Evolutionary conservation across 768 basidiomycete genomes (phyloP).

Genomic region (Tephrocybe sp.): DNA sequence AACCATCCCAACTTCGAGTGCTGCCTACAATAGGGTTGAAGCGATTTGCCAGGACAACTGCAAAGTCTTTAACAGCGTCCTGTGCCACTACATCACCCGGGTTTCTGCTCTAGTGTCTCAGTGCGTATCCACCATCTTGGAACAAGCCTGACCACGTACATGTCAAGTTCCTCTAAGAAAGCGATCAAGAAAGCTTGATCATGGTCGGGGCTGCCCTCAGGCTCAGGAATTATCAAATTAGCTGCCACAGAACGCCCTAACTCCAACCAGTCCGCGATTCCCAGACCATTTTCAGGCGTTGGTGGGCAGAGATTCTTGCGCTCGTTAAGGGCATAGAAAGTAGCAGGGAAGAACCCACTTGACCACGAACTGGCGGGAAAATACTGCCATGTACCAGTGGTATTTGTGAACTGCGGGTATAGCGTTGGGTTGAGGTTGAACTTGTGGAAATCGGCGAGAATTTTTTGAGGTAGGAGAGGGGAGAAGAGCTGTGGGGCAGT

Average conservation of each 20-base stretch:
- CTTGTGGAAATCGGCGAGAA: slow-evolving; percentile 45
- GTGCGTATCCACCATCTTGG: too few species aligned
- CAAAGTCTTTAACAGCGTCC: slow-evolving; percentile 55
- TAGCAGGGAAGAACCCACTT: slow-evolving; percentile 64
- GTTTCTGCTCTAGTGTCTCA: slow-evolving; percentile 36
- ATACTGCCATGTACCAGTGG: slow-evolving; percentile 48
- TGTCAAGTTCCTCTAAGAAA: slow-evolving; percentile 55
- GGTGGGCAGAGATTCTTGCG: slow-evolving; percentile 47
- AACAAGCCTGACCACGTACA: slow-evolving; percentile 39
- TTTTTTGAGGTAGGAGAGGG: slow-evolving; percentile 53
- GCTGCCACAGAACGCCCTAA: slow-evolving; percentile 51
- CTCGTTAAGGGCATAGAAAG: slow-evolving; percentile 56
- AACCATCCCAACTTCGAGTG: slow-evolving; percentile 65
- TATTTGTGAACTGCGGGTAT: slow-evolving; percentile 47
- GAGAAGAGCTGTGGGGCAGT: slow-evolving; percentile 54
- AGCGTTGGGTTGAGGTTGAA: slow-evolving; percentile 34
- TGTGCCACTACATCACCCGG: slow-evolving; percentile 55
- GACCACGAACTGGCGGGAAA: slow-evolving; percentile 63
- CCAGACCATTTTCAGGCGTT: slow-evolving; percentile 33
- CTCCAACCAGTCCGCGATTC: slow-evolving; percentile 52
- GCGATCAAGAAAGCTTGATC: slow-evolving; percentile 73
- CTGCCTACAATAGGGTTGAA: slow-evolving; percentile 62
- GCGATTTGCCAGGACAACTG: slow-evolving; percentile 50
- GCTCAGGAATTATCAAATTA: slow-evolving; percentile 49
- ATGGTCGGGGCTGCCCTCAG: slow-evolving; percentile 50